These are phyloP conservation scores for Crithidia bombi DNA, from an alignment of 208 protist species.

Conservation along the genomic window DNA sequence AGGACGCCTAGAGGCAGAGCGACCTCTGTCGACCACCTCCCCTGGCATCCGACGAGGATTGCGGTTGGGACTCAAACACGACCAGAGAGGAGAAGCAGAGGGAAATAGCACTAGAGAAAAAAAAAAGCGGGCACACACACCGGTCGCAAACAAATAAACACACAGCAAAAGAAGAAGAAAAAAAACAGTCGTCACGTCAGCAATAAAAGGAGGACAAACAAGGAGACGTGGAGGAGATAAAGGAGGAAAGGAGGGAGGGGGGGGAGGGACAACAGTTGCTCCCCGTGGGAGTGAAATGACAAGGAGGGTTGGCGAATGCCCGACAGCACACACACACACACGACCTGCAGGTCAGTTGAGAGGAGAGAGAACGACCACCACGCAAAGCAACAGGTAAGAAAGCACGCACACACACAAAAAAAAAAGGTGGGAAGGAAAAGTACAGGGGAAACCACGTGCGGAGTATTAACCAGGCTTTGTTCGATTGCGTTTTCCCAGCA, in stretches of 20 bases:
- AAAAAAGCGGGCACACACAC: not conserved
- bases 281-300: too few species aligned
- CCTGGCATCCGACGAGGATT: not conserved
- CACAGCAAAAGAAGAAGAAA: not conserved
- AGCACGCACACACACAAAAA: too few species aligned
- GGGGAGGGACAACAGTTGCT: too few species aligned
- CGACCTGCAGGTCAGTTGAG: too few species aligned
- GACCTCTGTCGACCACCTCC: not conserved
- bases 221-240: conserved; percentile 8
- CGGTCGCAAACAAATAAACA: not conserved
- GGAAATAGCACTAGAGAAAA: conserved; percentile 13
- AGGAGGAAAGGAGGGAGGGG: conserved; percentile 2
- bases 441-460: not conserved
- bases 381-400: not conserved
- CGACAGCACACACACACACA: too few species aligned
- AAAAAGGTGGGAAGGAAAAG: not conserved
- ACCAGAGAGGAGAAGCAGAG: conserved; percentile 11
- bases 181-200: not conserved
- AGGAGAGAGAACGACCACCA: not conserved
- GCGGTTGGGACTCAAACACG: not conserved
- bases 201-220: conserved; percentile 2
- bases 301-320: too few species aligned
- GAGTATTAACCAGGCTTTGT: not conserved
- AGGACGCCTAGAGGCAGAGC: not conserved
- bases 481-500: conserved; percentile 7